phyloP scores from a whole-genome alignment of 768 basidiomycete genomes.

The Boletus subcaerulescens region DNA sequence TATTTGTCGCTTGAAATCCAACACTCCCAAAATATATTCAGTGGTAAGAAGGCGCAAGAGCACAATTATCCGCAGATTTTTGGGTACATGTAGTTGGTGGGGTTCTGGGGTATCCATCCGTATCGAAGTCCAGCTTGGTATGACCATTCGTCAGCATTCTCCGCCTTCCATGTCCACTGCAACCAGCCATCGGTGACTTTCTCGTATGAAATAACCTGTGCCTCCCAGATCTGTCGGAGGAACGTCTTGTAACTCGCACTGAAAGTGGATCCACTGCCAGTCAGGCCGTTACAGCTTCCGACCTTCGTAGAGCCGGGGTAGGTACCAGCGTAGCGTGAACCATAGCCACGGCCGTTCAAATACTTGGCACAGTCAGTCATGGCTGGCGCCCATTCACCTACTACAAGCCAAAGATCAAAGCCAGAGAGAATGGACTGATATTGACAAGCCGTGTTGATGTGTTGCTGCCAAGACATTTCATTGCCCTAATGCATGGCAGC shows the following conservation, averaged over 20 bases:
- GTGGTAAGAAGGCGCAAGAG: not conserved
- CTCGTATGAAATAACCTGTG: constrained; percentile 75
- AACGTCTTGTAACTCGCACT: constrained; percentile 77
- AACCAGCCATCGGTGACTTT: constrained; percentile 64
- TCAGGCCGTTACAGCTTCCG: constrained; percentile 72
- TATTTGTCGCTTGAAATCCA: not conserved
- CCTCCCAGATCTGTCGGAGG: constrained; percentile 81
- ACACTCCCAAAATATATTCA: not conserved
- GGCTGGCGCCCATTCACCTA: constrained; percentile 87
- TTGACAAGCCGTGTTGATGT: constrained; percentile 60
- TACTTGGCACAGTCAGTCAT: constrained; percentile 60
- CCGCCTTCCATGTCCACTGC: constrained; percentile 84
- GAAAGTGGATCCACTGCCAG: constrained; percentile 73
- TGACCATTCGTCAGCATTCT: constrained; percentile 84
- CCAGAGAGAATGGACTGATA: constrained; percentile 42
- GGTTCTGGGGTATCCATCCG: constrained; percentile 80
- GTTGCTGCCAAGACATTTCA: constrained; percentile 45
- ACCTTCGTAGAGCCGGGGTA: constrained; percentile 60
- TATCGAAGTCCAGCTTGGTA: constrained; percentile 76
- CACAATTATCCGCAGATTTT: constrained; percentile 52
- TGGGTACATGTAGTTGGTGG: constrained; percentile 50
- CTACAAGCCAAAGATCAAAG: constrained; percentile 74
- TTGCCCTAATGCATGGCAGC: constrained; percentile 40
- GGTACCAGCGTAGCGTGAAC: constrained; percentile 63
- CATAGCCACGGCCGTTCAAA: constrained; percentile 77